Evolutionary conservation across 768 basidiomycete genomes (phyloP), one percentile per base, ranked within the genome.

Genomic region (Boletus insuetus): DNA sequence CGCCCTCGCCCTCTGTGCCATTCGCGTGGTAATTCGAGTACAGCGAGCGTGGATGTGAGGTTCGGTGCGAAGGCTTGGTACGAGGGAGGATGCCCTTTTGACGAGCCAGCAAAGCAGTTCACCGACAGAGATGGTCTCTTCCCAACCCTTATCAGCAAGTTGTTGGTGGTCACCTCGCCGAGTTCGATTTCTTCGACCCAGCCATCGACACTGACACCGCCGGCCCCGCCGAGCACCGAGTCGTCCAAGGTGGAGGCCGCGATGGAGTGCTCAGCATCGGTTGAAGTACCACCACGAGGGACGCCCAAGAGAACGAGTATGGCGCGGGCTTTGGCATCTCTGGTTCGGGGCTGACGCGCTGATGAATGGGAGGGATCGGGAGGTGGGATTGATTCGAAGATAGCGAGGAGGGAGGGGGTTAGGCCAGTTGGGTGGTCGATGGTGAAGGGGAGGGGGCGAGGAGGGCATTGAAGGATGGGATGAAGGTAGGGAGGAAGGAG

Each of bases 241-340:
- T 67, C 66, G n/a, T 60, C 74, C 64, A n/a, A 83, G 31, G 46
- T 59, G 35, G 62, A 55, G 6, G 40, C 31, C 2, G 34, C 49
- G 5, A 61, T 6, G 16, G 59, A 60, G 50, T 45, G 39, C 0
- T 61, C 59, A 14, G 29, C n/a, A 29, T 44, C 42, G 24, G 48
- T 2, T 17, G 51, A 37, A 11, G 88, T 78, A 51, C 87, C 83
- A 48, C 71, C 69, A 39, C 71, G 67, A 14, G 90, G 64, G 35
- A 89, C 80, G 2, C 89, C 89, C 6, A 91, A 76, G 52, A 92
- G 86, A 4, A 91, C 75, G 61, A 91, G 89, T 76, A 87, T 85
- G 32, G 80, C 81, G 46, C 86, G 80, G 1, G 87, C 68, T 60
- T 83, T 83, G 9, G 75, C 73, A 1, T 58, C 53, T 53, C 55